These are phyloP conservation scores for Hypericum perforatum DNA, from an alignment of 345 rosid species.

Conservation along the genomic window DNA sequence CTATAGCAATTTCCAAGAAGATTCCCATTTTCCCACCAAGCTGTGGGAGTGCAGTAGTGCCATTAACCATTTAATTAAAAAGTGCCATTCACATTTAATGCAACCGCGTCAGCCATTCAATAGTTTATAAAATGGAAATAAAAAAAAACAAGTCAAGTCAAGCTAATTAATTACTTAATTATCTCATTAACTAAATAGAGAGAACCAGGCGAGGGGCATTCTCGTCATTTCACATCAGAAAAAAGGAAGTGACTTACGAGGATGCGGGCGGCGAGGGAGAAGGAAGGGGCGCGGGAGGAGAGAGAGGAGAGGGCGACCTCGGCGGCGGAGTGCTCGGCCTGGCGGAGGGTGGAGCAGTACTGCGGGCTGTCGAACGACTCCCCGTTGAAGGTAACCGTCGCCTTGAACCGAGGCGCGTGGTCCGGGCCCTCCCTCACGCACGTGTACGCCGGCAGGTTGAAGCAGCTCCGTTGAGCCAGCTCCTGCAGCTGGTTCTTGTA, in stretches of 20 bases:
- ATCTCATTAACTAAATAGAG: no score
- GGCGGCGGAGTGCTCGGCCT: slow-evolving; percentile 99
- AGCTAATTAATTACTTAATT: no score
- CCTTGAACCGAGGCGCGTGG: slow-evolving; percentile 98
- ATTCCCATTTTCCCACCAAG: no score
- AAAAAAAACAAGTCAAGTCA: no score
- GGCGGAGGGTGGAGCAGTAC: slow-evolving; percentile 96
- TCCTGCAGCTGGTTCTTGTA: slow-evolving; percentile 99
- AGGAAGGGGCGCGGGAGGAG: slow-evolving; percentile 89
- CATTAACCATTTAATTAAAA: no score
- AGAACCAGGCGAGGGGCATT: no score
- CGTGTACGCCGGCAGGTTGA: slow-evolving; percentile 79
- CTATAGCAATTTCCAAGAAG: no score
- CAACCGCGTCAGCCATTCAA: no score
- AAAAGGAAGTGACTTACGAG: slow-evolving; percentile 49
- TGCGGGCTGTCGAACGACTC: slow-evolving; percentile 94
- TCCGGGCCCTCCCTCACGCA: slow-evolving; percentile 98
- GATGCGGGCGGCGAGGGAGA: slow-evolving; percentile 96
- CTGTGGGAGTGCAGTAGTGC: no score
- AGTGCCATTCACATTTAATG: no score
- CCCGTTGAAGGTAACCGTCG: slow-evolving; percentile 92
- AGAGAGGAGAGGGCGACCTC: slow-evolving; percentile 91
- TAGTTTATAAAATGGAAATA: no score
- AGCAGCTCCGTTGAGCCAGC: slow-evolving; percentile 99
- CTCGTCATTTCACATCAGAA: background rate